These are phyloP conservation scores for Casuarina equisetifolia DNA, from an alignment of 306 rosid genomes.

Conservation along the genomic window DNA sequence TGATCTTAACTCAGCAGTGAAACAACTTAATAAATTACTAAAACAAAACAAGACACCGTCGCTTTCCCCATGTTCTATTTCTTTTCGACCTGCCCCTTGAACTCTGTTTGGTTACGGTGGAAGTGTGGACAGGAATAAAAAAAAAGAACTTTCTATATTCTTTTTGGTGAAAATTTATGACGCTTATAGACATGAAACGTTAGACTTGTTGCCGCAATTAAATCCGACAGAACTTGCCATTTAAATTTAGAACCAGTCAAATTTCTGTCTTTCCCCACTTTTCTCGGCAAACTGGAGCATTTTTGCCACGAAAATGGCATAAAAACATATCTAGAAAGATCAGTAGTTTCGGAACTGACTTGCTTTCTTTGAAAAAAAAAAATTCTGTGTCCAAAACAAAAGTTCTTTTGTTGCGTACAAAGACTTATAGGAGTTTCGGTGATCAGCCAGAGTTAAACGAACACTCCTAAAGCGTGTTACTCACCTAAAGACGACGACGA, in stretches of 20 bases:
- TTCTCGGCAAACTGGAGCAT: background rate
- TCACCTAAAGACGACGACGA: conserved; percentile 31
- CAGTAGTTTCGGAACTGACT: background rate
- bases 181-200: background rate
- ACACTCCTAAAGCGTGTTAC: background rate
- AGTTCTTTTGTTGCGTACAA: too few species aligned
- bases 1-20: background rate
- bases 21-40: background rate
- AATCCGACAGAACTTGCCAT: background rate
- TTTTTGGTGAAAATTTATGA: background rate
- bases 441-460: conserved; percentile 13
- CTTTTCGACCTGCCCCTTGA: background rate
- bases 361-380: background rate
- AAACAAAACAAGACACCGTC: background rate
- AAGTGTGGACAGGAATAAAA: background rate
- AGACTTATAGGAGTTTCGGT: background rate
- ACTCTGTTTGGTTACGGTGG: background rate
- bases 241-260: background rate
- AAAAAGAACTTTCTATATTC: background rate
- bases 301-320: background rate
- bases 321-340: background rate
- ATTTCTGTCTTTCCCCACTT: background rate
- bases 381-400: background rate
- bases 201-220: background rate
- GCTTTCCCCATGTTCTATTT: background rate